A percentile compares a stretch with the other conserved stretches of the same genome.
Evolutionary conservation across 139 green algal species (phyloP).

Genomic region (Desmodesmus armatus): DNA sequence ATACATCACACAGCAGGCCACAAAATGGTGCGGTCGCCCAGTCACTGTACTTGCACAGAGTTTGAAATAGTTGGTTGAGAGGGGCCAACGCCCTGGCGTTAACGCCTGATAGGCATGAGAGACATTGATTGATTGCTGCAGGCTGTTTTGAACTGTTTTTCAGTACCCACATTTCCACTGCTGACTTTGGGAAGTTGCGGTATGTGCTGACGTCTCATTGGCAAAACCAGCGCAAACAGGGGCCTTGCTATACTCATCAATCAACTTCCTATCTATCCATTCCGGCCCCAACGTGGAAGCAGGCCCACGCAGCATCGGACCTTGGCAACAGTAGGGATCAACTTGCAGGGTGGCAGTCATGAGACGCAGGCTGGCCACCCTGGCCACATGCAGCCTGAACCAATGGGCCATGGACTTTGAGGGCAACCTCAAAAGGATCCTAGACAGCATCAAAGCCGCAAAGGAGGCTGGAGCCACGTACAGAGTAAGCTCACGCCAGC

Average conservation of each 20-base stretch:
- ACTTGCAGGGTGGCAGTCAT: slow-evolving; percentile 9
- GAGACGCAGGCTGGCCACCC: slow-evolving; percentile 50
- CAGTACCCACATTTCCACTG: too few species aligned
- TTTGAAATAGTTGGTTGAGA: too few species aligned
- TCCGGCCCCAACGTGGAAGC: background rate
- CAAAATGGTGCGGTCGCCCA: too few species aligned
- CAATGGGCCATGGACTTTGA: slow-evolving; percentile 99
- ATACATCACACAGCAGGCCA: too few species aligned
- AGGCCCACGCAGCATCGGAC: background rate
- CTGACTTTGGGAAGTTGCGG: background rate
- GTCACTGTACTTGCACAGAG: too few species aligned
- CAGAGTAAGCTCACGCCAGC: slow-evolving; percentile 78
- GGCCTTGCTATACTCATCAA: background rate
- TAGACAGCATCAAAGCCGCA: slow-evolving; percentile 81
- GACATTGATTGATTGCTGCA: too few species aligned
- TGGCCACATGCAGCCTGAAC: slow-evolving; percentile 97
- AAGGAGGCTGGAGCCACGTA: slow-evolving; percentile 79
- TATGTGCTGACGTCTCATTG: background rate
- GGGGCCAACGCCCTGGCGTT: too few species aligned
- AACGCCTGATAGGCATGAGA: too few species aligned
- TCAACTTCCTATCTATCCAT: too few species aligned
- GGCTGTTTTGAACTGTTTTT: too few species aligned
- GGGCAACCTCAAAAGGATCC: slow-evolving; percentile 90
- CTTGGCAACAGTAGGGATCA: background rate
- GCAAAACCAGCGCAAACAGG: background rate